Conservation (phyloP, 164 flowering plant species). For the Santalum album region DNA sequence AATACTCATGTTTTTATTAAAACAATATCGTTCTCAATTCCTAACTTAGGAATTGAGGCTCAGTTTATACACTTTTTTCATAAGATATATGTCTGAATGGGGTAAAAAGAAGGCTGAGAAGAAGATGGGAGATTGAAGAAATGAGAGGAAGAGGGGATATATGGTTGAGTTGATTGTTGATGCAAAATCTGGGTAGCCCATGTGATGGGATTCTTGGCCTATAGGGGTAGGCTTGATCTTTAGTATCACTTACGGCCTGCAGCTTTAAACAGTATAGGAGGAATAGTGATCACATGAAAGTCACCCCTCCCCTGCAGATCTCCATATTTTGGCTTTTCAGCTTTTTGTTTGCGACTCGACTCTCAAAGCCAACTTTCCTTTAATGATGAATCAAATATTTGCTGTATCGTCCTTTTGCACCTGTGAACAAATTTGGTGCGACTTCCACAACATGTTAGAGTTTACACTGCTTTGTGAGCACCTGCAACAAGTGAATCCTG, state of each 20-base stretch:
- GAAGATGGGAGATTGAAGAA: not conserved
- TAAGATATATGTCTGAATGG: too few relatives aligned
- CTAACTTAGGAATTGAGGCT: too few relatives aligned
- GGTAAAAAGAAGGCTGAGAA: not conserved
- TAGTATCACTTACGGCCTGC: conserved; percentile 11
- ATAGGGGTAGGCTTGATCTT: conserved; percentile 14
- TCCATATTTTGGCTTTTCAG: not conserved
- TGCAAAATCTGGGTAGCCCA: conserved; percentile 15
- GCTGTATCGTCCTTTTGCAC: too few relatives aligned
- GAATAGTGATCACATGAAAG: conserved; percentile 17
- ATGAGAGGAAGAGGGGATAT: too few relatives aligned
- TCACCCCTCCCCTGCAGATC: not conserved
- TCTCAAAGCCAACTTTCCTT: not conserved
- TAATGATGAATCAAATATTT: not conserved
- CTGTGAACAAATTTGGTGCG: too few relatives aligned
- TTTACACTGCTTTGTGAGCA: too few relatives aligned
- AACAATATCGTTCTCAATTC: too few relatives aligned
- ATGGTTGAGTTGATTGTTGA: conserved; percentile 16
- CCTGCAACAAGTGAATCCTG: too few relatives aligned
- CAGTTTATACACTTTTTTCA: too few relatives aligned
- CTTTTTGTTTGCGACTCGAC: not conserved
- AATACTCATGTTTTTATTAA: too few relatives aligned
- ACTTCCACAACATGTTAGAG: too few relatives aligned
- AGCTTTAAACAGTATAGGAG: conserved; percentile 21
- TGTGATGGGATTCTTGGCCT: conserved; percentile 27